Percentiles rank a stretch among this genome's conserved stretches.
phyloP scores from a whole-genome alignment of 2,329 filamentous ascomycete species.

The Clonostachys byssicola region DNA sequence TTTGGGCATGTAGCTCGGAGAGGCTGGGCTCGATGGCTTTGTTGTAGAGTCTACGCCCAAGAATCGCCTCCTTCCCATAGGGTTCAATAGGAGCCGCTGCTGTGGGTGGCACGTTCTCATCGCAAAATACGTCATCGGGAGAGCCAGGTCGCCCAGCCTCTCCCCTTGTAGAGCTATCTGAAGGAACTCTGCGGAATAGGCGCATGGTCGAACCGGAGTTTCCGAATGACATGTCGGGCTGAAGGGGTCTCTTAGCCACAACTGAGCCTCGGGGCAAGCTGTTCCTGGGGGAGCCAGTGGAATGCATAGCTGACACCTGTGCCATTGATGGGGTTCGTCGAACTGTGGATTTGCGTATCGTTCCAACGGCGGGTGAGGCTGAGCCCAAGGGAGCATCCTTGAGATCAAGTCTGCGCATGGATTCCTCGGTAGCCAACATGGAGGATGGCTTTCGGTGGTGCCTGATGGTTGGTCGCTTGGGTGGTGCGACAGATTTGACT shows the following conservation, averaged over 20 bases:
- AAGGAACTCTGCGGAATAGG: conserved; percentile 81
- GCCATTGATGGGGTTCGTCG: conserved; percentile 41
- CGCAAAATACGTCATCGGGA: conserved; percentile 36
- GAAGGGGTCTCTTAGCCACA: conserved; percentile 70
- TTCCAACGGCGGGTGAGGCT: conserved; percentile 46
- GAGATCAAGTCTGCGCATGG: conserved; percentile 55
- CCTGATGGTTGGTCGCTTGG: conserved; percentile 49
- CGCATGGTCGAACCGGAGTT: conserved; percentile 90
- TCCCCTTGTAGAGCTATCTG: conserved; percentile 54
- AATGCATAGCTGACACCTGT: conserved; percentile 20
- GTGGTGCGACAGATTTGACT: conserved; percentile 64
- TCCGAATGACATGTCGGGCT: conserved; percentile 87
- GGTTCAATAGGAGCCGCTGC: conserved; percentile 43
- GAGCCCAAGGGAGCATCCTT: conserved; percentile 57
- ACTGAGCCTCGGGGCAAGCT: conserved; percentile 26
- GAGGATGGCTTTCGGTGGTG: conserved; percentile 48
- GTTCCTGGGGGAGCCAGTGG: conserved; percentile 34
- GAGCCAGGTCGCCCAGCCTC: conserved; percentile 27
- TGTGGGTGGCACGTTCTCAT: conserved; percentile 62
- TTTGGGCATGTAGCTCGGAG: conserved; percentile 84
- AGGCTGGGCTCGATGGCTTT: conserved; percentile 80
- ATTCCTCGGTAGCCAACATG: conserved; percentile 54
- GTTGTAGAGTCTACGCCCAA: conserved; percentile 77
- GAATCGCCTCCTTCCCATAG: conserved; percentile 73
- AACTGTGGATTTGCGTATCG: conserved; percentile 57